Base-by-base conservation (phyloP, 257 asterid species). In the Prunella vulgaris region DNA sequence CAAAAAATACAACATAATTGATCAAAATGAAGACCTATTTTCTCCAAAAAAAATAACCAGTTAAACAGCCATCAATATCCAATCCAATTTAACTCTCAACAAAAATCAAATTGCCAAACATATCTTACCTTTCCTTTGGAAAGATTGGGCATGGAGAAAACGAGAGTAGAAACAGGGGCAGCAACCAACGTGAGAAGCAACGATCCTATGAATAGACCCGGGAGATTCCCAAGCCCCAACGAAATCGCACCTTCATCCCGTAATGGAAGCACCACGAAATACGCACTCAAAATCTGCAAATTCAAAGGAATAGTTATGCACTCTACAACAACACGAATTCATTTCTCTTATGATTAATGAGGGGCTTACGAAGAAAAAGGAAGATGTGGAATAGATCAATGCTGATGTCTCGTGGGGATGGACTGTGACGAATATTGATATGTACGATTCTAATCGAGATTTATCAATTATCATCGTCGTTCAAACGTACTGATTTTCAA, bases 181-280 rank as follows among this genome's bases (percentile, higher is more conserved):
- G 97, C 95, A 60, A 94, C 70, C 84, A 94, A 76, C 9, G 99
- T 94, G 52, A 94, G 96, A 33, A 89, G 33, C 83, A 94, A 81
- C 1, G 99, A 94, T 65, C 99, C 99, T 13, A 85, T 74, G 70
- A 94, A 94, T 57, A 94, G 93, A 21, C 86, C 83, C 0, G 97
- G 99, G 4, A 94, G 86, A 78, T 77, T 85, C 70, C 82, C 93
- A 57, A 94, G 79, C 48, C 99, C 99, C 63, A 94, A 74, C 4
- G 99, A 94, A 60, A 91, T 87, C n/a, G 99, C 99, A 10, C 99
- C 99, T 82, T 94, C 99, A 76, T 94, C 99, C 10, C 99, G 90
- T 66, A 94, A 85, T 7, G 99, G 99, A 70, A 94, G 97, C 14
- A 94, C 96, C 79, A 91, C 96, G 71, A 94, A 94, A 75, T 94